These are phyloP conservation scores for Xerocomus amazonicus DNA, from an alignment of 1,284 basidiomycete genomes.

Conservation along the genomic window DNA sequence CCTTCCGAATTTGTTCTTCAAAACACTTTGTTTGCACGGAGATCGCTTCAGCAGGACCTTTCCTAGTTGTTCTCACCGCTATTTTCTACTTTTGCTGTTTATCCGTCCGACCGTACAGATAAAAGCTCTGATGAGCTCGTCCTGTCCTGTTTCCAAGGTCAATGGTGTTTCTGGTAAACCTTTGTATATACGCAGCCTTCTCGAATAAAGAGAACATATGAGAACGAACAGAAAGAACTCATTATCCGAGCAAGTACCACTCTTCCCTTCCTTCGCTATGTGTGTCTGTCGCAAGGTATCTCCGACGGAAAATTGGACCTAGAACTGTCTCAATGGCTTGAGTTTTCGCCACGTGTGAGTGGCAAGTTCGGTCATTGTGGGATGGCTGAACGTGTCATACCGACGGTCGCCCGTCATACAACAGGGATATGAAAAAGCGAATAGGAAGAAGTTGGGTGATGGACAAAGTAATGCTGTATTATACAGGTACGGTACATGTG, in stretches of 20 bases:
- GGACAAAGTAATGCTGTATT: too few species aligned
- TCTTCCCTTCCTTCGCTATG: too few species aligned
- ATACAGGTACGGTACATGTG: too few species aligned
- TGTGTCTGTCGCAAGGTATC: background rate
- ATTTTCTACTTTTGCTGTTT: background rate
- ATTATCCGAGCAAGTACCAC: background rate
- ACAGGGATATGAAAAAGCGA: too few species aligned
- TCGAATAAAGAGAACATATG: background rate
- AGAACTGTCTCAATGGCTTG: background rate
- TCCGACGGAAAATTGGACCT: background rate
- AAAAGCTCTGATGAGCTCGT: background rate
- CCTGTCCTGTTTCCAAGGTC: background rate
- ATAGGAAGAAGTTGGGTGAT: too few species aligned
- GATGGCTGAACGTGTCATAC: too few species aligned
- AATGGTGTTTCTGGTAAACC: background rate
- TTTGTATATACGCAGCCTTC: background rate
- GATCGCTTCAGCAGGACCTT: background rate
- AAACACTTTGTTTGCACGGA: too few species aligned
- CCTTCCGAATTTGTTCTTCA: too few species aligned
- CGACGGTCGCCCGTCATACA: too few species aligned
- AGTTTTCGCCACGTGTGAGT: too few species aligned
- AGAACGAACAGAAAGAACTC: background rate
- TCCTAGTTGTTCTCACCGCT: background rate
- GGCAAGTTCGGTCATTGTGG: background rate
- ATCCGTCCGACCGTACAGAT: background rate